Evolutionary conservation across 768 basidiomycete genomes (phyloP).

Genomic region (Leucosporidium scottii): DNA sequence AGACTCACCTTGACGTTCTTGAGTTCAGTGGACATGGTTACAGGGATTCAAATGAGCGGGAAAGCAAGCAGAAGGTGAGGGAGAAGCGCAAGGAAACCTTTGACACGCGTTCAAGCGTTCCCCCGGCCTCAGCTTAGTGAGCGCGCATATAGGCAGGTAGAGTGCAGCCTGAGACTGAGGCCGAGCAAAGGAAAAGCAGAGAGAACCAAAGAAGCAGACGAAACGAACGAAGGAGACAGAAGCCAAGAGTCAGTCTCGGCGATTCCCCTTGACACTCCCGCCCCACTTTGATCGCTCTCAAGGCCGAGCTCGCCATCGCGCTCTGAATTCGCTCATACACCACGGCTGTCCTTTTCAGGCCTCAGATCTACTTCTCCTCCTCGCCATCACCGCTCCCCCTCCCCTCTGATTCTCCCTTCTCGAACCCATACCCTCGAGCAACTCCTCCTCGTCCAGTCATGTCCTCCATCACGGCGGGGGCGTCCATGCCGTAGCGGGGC

Average conservation of each 20-base stretch:
- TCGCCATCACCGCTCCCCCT: conserved; percentile 46
- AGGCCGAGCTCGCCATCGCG: not conserved
- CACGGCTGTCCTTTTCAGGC: not conserved
- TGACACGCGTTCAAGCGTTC: too few species aligned
- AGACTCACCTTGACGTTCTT: not conserved
- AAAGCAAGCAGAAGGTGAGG: too few species aligned
- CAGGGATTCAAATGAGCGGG: too few species aligned
- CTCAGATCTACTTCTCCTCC: not conserved
- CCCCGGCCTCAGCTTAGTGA: too few species aligned
- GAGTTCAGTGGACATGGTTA: too few species aligned
- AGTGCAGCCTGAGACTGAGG: too few species aligned
- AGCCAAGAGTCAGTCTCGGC: not conserved
- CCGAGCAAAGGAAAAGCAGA: too few species aligned
- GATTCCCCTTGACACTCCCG: too few species aligned
- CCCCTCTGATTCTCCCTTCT: too few species aligned
- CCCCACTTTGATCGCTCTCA: not conserved
- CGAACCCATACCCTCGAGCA: conserved; percentile 62
- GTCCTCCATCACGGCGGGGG: conserved; percentile 73
- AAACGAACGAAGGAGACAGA: not conserved
- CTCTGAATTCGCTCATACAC: not conserved
- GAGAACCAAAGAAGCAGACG: too few species aligned
- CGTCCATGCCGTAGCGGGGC: conserved; percentile 64
- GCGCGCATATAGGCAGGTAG: too few species aligned
- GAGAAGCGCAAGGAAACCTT: too few species aligned
- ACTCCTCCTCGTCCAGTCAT: conserved; percentile 68